These are phyloP conservation scores for Russula sp. DNA, from an alignment of 768 basidiomycete species.

Conservation along the genomic window DNA sequence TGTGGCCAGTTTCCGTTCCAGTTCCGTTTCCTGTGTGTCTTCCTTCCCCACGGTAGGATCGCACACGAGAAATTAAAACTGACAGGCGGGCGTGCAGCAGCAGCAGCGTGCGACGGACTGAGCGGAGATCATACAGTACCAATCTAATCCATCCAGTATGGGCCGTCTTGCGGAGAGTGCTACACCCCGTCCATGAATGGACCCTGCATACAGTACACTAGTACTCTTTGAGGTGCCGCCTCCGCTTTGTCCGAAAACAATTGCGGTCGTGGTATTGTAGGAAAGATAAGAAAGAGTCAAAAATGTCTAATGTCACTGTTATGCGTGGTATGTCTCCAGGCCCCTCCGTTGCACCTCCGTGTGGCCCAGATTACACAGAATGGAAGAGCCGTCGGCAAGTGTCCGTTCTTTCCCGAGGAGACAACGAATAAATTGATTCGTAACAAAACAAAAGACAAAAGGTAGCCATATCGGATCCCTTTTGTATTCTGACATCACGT, in stretches of 20 bases:
- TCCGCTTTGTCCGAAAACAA: neutral
- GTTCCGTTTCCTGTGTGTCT: neutral
- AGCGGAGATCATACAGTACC: too few species aligned
- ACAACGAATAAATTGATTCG: neutral
- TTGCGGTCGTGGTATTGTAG: neutral
- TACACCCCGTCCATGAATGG: neutral
- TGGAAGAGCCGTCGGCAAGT: neutral
- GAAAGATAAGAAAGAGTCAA: neutral
- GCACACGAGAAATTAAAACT: neutral
- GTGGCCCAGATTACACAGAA: neutral
- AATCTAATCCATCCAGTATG: too few species aligned
- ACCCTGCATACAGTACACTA: neutral
- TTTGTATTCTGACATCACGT: conserved; percentile 7
- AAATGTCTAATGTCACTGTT: neutral
- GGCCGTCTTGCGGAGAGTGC: too few species aligned
- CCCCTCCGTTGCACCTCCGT: neutral
- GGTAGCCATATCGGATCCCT: neutral
- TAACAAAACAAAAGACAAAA: neutral
- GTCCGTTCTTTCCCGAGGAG: neutral
- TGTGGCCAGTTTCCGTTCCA: neutral
- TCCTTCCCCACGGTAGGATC: neutral
- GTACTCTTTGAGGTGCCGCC: neutral
- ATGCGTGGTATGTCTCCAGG: neutral
- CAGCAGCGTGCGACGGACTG: too few species aligned
- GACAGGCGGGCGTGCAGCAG: too few species aligned